Conservation (phyloP, 495 filamentous ascomycete genomes). For the Parathielavia appendiculata region DNA sequence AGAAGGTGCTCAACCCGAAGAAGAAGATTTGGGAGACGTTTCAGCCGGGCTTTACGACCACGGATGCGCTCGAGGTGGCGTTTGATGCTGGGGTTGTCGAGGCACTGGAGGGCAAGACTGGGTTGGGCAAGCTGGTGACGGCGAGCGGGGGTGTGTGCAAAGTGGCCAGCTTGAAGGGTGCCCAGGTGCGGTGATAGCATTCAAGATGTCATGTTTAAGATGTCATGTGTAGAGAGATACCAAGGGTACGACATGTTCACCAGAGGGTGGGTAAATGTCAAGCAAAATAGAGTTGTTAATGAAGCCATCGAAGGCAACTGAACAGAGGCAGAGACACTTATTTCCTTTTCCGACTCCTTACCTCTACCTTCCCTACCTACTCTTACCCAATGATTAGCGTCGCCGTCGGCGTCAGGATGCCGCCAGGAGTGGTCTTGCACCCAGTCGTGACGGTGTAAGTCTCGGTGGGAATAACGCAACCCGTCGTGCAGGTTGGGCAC, state of each 20-base stretch:
- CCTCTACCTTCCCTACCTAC: neutral
- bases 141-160: slow-evolving; percentile 67
- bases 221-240: slow-evolving; percentile 3
- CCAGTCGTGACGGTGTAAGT: slow-evolving; percentile 39
- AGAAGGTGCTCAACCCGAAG: slow-evolving; percentile 92
- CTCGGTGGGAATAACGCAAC: slow-evolving; percentile 34
- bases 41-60: slow-evolving; percentile 92
- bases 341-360: neutral
- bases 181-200: slow-evolving; percentile 66
- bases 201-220: slow-evolving; percentile 1
- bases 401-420: slow-evolving; percentile 22
- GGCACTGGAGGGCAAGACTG: slow-evolving; percentile 52
- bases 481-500: slow-evolving; percentile 30
- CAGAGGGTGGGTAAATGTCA: neutral
- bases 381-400: slow-evolving; percentile 5
- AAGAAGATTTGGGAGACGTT: slow-evolving; percentile 98
- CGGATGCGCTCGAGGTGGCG: slow-evolving; percentile 68
- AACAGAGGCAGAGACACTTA: neutral
- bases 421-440: slow-evolving; percentile 17
- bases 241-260: slow-evolving; percentile 4
- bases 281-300: neutral
- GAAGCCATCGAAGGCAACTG: neutral
- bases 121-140: slow-evolving; percentile 64
- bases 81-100: slow-evolving; percentile 45
- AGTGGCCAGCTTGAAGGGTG: slow-evolving; percentile 67